phyloP scores from a whole-genome alignment of 441 rosid species.

The Caryocar brasiliense region DNA sequence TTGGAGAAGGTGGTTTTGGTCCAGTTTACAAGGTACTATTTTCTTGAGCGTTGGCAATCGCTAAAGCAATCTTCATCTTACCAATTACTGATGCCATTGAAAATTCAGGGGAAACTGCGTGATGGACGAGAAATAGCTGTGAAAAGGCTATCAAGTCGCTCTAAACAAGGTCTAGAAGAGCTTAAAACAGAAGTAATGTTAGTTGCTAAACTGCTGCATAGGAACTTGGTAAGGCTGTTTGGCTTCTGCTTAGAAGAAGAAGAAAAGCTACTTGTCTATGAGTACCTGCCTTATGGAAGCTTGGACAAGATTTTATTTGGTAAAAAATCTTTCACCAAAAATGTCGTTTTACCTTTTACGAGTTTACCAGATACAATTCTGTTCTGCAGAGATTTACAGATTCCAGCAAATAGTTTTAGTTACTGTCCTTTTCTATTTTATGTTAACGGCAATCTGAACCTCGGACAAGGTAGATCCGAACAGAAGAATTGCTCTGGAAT shows the following conservation, averaged over 20 bases:
- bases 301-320: conserved; percentile 14
- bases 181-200: conserved; percentile 24
- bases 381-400: no score
- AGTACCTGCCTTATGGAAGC: conserved; percentile 22
- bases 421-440: no score
- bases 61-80: no score
- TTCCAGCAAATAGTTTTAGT: no score
- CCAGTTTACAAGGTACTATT: conserved; percentile 25
- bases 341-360: no score
- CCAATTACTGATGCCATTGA: no score
- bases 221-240: conserved; percentile 16
- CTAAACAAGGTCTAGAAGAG: conserved; percentile 10
- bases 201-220: conserved; percentile 5
- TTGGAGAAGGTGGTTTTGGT: conserved; percentile 35
- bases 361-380: no score
- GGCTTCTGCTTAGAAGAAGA: conserved; percentile 24
- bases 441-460: no score
- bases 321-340: background rate
- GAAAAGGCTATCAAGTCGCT: conserved; percentile 9
- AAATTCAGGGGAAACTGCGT: conserved; percentile 2
- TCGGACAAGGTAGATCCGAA: background rate
- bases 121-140: conserved; percentile 8
- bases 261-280: conserved; percentile 27
- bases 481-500: conserved; percentile 6
- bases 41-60: background rate